Base-by-base conservation (phyloP, 1,139 yeast genomes). In the Ashbya aceris region DNA sequence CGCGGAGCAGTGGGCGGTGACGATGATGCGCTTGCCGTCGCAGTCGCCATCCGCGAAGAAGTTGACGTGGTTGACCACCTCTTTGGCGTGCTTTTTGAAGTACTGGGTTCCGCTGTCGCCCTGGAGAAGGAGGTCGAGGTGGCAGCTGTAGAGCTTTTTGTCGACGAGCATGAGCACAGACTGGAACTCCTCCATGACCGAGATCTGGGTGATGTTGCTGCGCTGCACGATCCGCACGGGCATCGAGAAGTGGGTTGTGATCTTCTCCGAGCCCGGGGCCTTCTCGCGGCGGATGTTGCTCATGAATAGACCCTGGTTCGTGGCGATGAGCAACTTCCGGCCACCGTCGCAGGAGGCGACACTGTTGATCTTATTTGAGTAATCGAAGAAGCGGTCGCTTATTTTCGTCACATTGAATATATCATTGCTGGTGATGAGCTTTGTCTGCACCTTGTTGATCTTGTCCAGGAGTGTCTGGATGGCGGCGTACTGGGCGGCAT, bases 261-360 rank as follows among this genome's bases (percentile, higher is more conserved):
- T 59, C 44, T 69, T 60, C 11, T 61, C 57, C 6, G 65, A 61
- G 46, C 56, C 51, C 44, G 57, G 51, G 50, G 65, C 58, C 47
- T 65, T 54, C 54, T 73, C 64, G 51, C 69, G 52, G 49, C 67
- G 64, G 37, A 77, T 72, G 39, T 74, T 76, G 38, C 93, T 79
- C 38, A 86, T 77, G 73, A 84, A 93, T 7, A 91, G 79, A 8
- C 98, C 98, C 3, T 81, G 74, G 58, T 87, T 95, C 0, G 97
- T 87, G 39, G 97, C 97, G 56, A 85, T 89, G 38, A 91, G 64
- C 51, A 89, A 66, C 61, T 89, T 85, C 50, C 95, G 76, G 20
- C 98, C 97, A 44, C 96, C 96, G 57, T 91, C 95, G 60, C 89
- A 82, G 28, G 96, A 95, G 30, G 85, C 89, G 27, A 91, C 93